Conservation (phyloP, 495 filamentous ascomycete genomes). For the Aspergillus carlsbadensis region DNA sequence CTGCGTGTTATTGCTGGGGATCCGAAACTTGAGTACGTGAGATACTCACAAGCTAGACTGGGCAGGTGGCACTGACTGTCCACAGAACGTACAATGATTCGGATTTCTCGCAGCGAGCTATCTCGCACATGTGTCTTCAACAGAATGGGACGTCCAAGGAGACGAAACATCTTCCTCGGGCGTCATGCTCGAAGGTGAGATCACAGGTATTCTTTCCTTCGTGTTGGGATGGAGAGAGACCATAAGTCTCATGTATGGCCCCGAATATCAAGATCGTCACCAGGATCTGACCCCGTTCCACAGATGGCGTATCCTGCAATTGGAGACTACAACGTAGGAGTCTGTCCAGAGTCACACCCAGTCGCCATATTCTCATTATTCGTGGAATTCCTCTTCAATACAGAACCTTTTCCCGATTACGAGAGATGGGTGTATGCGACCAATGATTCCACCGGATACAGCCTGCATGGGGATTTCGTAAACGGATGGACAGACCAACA, state of each 20-base stretch:
- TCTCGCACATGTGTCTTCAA: constrained; percentile 27
- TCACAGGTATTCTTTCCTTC: constrained; percentile 58
- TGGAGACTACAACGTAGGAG: constrained; percentile 28
- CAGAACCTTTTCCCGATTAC: constrained; percentile 48
- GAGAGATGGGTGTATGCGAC: constrained; percentile 24
- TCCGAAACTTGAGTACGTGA: constrained; percentile 23
- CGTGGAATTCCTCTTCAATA: constrained; percentile 67
- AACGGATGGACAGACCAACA: constrained; percentile 23
- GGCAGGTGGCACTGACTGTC: neutral
- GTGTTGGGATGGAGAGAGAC: constrained; percentile 59
- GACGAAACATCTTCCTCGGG: constrained; percentile 21
- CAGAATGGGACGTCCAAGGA: constrained; percentile 18
- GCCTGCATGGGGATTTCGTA: constrained; percentile 30
- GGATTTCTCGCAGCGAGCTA: constrained; percentile 22
- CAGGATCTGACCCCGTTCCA: neutral
- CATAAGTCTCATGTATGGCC: constrained; percentile 45
- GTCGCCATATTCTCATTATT: constrained; percentile 63
- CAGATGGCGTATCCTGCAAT: constrained; percentile 29
- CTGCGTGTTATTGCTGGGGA: constrained; percentile 75
- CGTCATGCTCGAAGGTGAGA: constrained; percentile 23
- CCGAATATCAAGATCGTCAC: neutral
- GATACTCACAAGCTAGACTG: neutral
- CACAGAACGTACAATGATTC: constrained; percentile 21
- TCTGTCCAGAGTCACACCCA: constrained; percentile 48
- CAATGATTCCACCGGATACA: constrained; percentile 29